Conservation (phyloP, 1,284 basidiomycete genomes). For the Pascua guehoae region DNA sequence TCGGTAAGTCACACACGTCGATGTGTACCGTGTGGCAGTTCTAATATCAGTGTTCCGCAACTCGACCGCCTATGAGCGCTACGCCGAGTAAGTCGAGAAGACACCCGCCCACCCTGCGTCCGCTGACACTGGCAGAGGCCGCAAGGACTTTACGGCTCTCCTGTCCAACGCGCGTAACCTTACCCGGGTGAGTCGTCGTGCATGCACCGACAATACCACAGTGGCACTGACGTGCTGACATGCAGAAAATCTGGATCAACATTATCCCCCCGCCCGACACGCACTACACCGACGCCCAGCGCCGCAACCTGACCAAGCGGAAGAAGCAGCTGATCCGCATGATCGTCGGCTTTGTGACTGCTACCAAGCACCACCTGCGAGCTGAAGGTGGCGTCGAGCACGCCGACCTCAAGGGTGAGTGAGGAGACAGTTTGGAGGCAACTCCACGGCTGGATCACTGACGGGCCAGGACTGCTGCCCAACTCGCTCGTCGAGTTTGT, state of each 20-base stretch:
- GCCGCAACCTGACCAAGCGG: conserved; percentile 59
- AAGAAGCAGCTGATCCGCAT: conserved; percentile 71
- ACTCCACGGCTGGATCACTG: neutral
- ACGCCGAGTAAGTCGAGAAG: conserved; percentile 48
- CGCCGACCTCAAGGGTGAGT: conserved; percentile 38
- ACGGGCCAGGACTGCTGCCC: conserved; percentile 30
- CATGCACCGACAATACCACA: neutral
- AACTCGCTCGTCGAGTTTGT: conserved; percentile 27
- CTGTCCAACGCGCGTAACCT: conserved; percentile 59
- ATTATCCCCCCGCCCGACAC: conserved; percentile 57
- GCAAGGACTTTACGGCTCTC: conserved; percentile 64
- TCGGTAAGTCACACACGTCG: conserved; percentile 19
- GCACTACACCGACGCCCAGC: conserved; percentile 8
- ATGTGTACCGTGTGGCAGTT: conserved; percentile 56
- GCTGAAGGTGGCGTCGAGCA: conserved; percentile 45
- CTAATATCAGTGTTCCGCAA: conserved; percentile 65
- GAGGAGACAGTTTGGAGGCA: neutral
- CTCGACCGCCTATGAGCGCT: conserved; percentile 47
- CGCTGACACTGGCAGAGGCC: conserved; percentile 58
- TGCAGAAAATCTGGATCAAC: conserved; percentile 68
- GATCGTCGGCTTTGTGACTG: conserved; percentile 52
- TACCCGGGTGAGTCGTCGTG: conserved; percentile 50
- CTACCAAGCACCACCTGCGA: conserved; percentile 44
- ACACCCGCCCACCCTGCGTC: conserved; percentile 58
- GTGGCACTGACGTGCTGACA: neutral